Evolutionary conservation across 495 filamentous ascomycete species (phyloP).

Genomic region (Terfezia claveryi): DNA sequence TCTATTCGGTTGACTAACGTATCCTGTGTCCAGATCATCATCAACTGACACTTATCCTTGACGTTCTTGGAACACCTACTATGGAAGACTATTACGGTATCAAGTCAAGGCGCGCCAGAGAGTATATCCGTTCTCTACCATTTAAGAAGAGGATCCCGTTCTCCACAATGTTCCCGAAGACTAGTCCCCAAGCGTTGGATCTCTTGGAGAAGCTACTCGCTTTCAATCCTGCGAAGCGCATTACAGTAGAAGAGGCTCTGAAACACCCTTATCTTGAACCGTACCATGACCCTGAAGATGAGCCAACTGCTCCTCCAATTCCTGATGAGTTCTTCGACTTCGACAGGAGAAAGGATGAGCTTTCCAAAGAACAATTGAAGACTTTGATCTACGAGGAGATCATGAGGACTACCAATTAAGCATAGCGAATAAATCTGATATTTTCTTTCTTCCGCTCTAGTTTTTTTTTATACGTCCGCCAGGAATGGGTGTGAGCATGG

Average conservation of each 20-base stretch:
- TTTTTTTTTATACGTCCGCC: slow-evolving; percentile 1
- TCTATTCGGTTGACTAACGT: slow-evolving; percentile 8
- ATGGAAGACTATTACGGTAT: slow-evolving; percentile 99
- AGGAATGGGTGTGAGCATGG: not conserved
- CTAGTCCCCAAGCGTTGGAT: slow-evolving; percentile 78
- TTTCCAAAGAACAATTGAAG: slow-evolving; percentile 97
- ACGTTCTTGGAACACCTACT: slow-evolving; percentile 93
- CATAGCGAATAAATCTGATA: not conserved
- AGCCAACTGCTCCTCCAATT: slow-evolving; percentile 89
- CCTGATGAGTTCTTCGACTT: slow-evolving; percentile 99
- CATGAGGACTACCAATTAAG: slow-evolving; percentile 49
- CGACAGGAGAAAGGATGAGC: slow-evolving; percentile 96
- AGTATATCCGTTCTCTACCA: slow-evolving; percentile 97
- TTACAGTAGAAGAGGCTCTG: slow-evolving; percentile 89
- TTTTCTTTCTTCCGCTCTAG: slow-evolving; percentile 1
- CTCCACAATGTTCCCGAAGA: slow-evolving; percentile 93
- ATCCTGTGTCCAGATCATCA: slow-evolving; percentile 52
- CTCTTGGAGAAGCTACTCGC: slow-evolving; percentile 86
- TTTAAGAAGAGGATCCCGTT: slow-evolving; percentile 99
- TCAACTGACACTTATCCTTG: slow-evolving; percentile 90
- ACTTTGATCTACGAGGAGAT: slow-evolving; percentile 95
- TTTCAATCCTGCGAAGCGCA: slow-evolving; percentile 97
- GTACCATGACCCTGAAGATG: slow-evolving; percentile 97
- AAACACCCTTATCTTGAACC: slow-evolving; percentile 97
- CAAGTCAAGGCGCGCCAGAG: slow-evolving; percentile 90